phyloP scores from a whole-genome alignment of 345 rosid genomes.

The Eucalyptus camaldulensis region DNA sequence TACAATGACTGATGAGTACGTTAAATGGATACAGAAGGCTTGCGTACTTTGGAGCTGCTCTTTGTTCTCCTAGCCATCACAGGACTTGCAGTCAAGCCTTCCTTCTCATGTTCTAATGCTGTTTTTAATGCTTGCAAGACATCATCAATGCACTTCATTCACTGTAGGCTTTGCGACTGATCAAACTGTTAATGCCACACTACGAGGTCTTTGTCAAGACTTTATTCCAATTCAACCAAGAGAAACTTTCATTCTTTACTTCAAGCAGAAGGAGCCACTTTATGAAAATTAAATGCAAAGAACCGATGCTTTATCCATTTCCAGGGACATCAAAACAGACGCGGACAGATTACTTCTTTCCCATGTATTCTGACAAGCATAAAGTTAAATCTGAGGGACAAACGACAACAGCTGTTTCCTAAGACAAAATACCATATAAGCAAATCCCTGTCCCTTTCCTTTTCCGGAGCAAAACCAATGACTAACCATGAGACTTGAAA shows the following conservation, averaged over 20 bases:
- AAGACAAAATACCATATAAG: background rate
- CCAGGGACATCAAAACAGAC: background rate
- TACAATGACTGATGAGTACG: background rate
- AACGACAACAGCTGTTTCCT: background rate
- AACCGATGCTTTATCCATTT: background rate
- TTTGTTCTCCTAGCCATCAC: background rate
- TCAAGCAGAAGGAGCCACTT: background rate
- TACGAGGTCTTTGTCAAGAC: background rate
- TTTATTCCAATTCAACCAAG: background rate
- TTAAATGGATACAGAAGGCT: background rate
- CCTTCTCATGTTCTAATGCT: background rate
- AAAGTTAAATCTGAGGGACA: background rate
- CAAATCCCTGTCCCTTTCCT: background rate
- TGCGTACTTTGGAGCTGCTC: background rate
- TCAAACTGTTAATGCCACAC: background rate
- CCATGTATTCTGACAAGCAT: background rate
- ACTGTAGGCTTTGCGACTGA: background rate
- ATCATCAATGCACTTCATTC: background rate
- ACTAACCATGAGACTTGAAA: background rate
- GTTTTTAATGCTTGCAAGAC: background rate
- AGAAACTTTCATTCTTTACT: background rate
- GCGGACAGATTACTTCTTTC: background rate
- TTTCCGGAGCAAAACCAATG: background rate
- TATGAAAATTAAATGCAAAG: background rate
- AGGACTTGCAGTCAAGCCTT: background rate